phyloP scores from a whole-genome alignment of 1,284 basidiomycete species.

The Tetrapyrgos nigripes region DNA sequence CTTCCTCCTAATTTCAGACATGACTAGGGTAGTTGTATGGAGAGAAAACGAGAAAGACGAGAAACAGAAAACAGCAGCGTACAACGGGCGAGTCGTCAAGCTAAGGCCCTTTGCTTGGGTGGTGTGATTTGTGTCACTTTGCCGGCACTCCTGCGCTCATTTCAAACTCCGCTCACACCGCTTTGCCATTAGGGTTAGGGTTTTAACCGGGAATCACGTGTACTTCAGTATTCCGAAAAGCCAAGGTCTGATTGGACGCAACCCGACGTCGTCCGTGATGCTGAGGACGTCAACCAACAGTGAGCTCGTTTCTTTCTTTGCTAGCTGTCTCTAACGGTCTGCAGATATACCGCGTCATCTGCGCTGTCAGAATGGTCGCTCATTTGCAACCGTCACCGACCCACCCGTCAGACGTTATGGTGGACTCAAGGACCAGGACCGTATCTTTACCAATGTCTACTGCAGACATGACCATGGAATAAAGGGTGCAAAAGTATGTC shows the following conservation, averaged over 20 bases:
- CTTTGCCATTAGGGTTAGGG: not conserved
- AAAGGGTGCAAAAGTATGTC: conserved; percentile 83
- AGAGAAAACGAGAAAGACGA: not conserved
- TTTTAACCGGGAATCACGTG: not conserved
- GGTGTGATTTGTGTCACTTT: not conserved
- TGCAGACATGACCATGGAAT: conserved; percentile 87
- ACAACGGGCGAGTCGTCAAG: not conserved
- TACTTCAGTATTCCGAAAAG: not conserved
- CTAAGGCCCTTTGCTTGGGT: not conserved
- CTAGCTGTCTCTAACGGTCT: not conserved
- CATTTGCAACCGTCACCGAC: conserved; percentile 82
- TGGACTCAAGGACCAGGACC: conserved; percentile 92
- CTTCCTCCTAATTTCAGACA: conserved; percentile 75
- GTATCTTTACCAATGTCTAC: conserved; percentile 91
- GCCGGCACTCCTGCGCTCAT: not conserved
- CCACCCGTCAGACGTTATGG: conserved; percentile 88
- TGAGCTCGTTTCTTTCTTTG: no score
- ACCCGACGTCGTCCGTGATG: no score
- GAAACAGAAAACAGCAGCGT: not conserved
- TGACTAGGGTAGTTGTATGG: conserved; percentile 1
- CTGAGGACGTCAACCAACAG: no score
- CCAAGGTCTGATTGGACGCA: no score
- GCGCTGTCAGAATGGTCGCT: conserved; percentile 27
- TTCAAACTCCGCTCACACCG: not conserved
- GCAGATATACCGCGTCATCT: conserved; percentile 4